Base-by-base conservation (phyloP, 2,329 filamentous ascomycete genomes). In the Aspergillus thermomutatus region DNA sequence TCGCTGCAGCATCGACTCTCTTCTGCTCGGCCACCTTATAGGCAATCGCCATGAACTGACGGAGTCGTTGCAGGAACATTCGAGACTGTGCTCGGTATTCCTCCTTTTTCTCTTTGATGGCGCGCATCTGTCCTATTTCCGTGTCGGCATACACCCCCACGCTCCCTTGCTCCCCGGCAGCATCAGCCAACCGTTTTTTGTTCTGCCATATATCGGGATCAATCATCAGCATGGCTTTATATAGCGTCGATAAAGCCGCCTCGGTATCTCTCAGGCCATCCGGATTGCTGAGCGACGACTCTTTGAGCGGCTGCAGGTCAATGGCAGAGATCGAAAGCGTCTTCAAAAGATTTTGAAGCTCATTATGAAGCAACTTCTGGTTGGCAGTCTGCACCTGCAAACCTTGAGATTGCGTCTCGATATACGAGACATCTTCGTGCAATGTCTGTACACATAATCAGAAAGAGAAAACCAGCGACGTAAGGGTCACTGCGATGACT, bases 321-420 rank as follows among this genome's bases (percentile, higher is more conserved):
- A 85, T 79, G 0, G 84, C 79, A 4, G 91, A 92, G 56, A 97
- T 96, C 10, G 92, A 92, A 54, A 96, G 92, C 0, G 91, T 97
- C 64, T 92, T 87, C 25, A 99, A 82, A n/a, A 97, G 80, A 34
- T 88, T 89, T 71, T 95, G 87, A 1, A 99, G 82, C 73, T 99
- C 94, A 60, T 88, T 90, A 72, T 93, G 91, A 49, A 99, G 82
- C 27, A 96, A 83, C 72, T 96, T 96, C 72, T 99, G 94, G 67
- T 99, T 99, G 43, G 94, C 91, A 21, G 93, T 93, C 75, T 97
- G 94, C 6, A 99, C 93, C 69, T 99, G 94, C 49, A 99, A 79
- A 79, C 94, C 94, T 76, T 99, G 93, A 6, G 91, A 92, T 74
- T 99, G 94, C 1, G 94, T 92, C 77, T 99, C 94, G 62, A 99